Evolutionary conservation across 164 flowering plant species (phyloP).

Genomic region (Chloranthus sessilifolius): DNA sequence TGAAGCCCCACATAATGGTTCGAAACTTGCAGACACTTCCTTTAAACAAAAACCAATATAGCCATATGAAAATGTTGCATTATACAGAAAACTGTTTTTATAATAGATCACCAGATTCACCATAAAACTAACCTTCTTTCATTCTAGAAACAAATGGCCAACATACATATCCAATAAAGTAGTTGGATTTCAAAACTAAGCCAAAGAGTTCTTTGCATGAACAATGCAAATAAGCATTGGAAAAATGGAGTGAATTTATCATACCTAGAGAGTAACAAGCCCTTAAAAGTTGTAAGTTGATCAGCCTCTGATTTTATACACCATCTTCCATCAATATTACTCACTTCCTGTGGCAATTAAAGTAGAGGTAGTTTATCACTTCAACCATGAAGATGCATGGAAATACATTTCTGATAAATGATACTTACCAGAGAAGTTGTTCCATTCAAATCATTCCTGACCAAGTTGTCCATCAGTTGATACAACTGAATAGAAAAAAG

Average conservation of each 20-base stretch:
- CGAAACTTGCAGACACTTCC: too few relatives aligned
- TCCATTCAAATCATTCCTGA: slow-evolving; percentile 45
- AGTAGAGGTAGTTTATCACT: not conserved
- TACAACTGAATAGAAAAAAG: slow-evolving; percentile 44
- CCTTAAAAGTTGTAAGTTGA: slow-evolving; percentile 39
- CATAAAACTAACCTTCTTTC: too few relatives aligned
- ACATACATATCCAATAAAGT: too few relatives aligned
- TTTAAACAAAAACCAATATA: too few relatives aligned
- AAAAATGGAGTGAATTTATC: slow-evolving; percentile 1
- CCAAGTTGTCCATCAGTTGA: slow-evolving; percentile 65
- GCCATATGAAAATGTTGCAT: too few relatives aligned
- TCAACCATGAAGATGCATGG: slow-evolving; percentile 7
- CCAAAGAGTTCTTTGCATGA: too few relatives aligned
- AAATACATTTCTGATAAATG: slow-evolving; percentile 5
- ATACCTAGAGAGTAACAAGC: slow-evolving; percentile 81
- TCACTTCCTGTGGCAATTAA: slow-evolving; percentile 52
- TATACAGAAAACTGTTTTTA: too few relatives aligned
- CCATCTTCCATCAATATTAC: slow-evolving; percentile 78
- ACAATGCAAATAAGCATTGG: too few relatives aligned
- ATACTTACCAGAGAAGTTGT: slow-evolving; percentile 47
- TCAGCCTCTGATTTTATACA: slow-evolving; percentile 52
- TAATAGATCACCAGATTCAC: too few relatives aligned
- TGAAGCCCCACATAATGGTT: too few relatives aligned
- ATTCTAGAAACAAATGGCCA: too few relatives aligned
- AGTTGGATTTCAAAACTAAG: too few relatives aligned